These are phyloP conservation scores for Paramarasmius palmivorus DNA, from an alignment of 1,284 basidiomycete genomes.

Conservation along the genomic window DNA sequence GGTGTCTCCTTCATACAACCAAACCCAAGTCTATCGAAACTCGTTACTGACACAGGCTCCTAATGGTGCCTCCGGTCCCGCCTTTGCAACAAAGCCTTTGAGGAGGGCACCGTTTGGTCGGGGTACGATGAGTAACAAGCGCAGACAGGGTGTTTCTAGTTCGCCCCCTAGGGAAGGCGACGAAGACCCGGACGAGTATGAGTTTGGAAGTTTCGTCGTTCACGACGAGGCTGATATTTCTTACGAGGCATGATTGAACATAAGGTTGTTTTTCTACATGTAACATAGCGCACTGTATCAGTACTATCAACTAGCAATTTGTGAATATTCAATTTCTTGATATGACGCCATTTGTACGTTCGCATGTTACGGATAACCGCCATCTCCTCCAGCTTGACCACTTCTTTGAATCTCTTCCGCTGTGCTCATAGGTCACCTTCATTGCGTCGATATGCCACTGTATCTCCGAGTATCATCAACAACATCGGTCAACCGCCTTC, in stretches of 20 bases:
- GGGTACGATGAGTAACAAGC: constrained; percentile 23
- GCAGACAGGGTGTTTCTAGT: constrained; percentile 45
- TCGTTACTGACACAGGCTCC: constrained; percentile 72
- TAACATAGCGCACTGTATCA: too few species aligned
- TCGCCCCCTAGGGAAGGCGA: constrained; percentile 56
- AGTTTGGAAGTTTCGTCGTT: constrained; percentile 75
- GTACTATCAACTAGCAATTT: too few species aligned
- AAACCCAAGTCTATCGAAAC: constrained; percentile 63
- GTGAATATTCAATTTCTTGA: too few species aligned
- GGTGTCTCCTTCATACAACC: constrained; percentile 73
- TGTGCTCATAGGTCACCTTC: too few species aligned
- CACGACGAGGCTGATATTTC: constrained; percentile 60
- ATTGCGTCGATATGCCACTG: constrained; percentile 4
- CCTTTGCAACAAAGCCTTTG: constrained; percentile 52
- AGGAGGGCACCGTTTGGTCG: constrained; percentile 41
- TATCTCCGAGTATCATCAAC: constrained; percentile 8
- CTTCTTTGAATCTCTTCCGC: too few species aligned
- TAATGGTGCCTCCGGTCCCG: constrained; percentile 36
- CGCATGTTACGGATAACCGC: too few species aligned
- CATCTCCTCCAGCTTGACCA: too few species aligned
- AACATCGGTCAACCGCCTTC: not conserved
- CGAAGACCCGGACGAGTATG: constrained; percentile 60
- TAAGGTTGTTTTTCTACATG: too few species aligned
- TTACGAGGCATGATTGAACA: constrained; percentile 16
- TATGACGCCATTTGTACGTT: too few species aligned